Evolutionary conservation across 371 early-diverging fungal species (phyloP).

Genomic region (Catenaria anguillulae): DNA sequence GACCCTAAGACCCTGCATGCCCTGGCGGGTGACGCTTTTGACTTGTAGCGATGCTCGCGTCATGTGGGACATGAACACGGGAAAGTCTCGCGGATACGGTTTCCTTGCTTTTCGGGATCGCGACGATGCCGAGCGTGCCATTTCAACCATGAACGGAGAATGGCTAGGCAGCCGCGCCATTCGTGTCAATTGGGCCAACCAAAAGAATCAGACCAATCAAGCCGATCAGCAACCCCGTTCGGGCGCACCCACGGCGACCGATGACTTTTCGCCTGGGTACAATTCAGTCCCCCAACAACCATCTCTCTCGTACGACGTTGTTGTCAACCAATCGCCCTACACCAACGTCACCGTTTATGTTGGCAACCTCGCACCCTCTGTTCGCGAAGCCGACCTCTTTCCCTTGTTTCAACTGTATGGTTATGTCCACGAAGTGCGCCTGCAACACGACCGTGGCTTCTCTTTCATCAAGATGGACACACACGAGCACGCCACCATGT

Average conservation of each 20-base stretch:
- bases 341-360: constrained; percentile 76
- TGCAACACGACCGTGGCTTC: constrained; percentile 80
- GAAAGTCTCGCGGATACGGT: constrained; percentile 69
- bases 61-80: constrained; percentile 63
- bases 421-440: constrained; percentile 51
- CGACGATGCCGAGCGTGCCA: constrained; percentile 61
- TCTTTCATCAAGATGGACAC: constrained; percentile 77
- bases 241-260: too few relatives aligned
- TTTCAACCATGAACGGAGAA: constrained; percentile 60
- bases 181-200: constrained; percentile 67
- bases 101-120: constrained; percentile 65
- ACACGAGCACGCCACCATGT: constrained; percentile 73
- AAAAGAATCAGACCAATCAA: constrained; percentile 24
- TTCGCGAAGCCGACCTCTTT: constrained; percentile 52
- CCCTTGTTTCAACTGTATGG: constrained; percentile 63
- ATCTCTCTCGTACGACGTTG: constrained; percentile 46
- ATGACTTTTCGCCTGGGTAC: too few relatives aligned
- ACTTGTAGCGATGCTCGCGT: constrained; percentile 57
- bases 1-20: neutral
- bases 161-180: constrained; percentile 40
- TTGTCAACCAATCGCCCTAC: constrained; percentile 52
- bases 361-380: constrained; percentile 63
- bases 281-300: neutral
- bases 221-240: too few relatives aligned
- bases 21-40: too few relatives aligned